Conservation (phyloP, 352 stramenopile genomes). For the Pythium myriotylum region DNA sequence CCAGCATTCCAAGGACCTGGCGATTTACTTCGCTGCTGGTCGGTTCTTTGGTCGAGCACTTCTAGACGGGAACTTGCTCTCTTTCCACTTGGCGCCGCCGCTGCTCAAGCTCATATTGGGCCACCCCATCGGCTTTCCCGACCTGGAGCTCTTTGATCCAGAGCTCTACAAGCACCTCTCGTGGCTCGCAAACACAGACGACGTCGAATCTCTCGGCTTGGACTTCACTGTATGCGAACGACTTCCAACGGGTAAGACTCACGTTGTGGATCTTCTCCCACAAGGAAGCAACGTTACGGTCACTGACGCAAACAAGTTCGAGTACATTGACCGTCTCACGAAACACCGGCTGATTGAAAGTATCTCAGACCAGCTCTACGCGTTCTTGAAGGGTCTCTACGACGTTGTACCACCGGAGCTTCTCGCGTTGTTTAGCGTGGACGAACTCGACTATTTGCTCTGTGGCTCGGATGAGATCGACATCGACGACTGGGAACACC, state of each 20-base stretch:
- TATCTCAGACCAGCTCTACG: conserved; percentile 62
- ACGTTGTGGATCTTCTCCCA: conserved; percentile 52
- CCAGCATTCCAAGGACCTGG: conserved; percentile 47
- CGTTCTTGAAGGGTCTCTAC: conserved; percentile 91
- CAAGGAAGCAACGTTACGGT: conserved; percentile 72
- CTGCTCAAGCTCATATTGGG: conserved; percentile 97
- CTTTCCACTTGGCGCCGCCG: conserved; percentile 92
- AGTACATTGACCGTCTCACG: conserved; percentile 90
- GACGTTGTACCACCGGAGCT: conserved; percentile 90
- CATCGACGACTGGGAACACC: conserved; percentile 87
- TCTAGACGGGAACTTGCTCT: conserved; percentile 89
- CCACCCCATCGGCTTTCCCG: conserved; percentile 91
- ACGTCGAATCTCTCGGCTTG: conserved; percentile 47
- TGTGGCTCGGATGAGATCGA: conserved; percentile 89
- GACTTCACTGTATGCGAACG: conserved; percentile 37
- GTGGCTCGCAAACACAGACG: conserved; percentile 50
- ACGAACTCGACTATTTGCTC: conserved; percentile 92
- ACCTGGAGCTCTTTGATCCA: conserved; percentile 83
- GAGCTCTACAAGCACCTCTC: conserved; percentile 50
- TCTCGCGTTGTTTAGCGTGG: conserved; percentile 90
- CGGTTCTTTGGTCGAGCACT: conserved; percentile 58
- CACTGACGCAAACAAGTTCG: conserved; percentile 92
- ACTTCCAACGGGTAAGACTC: conserved; percentile 22
- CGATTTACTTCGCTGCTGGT: conserved; percentile 55
- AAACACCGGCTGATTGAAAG: conserved; percentile 87